Base-by-base conservation (phyloP, 495 filamentous ascomycete genomes). In the Daldinia loculata region DNA sequence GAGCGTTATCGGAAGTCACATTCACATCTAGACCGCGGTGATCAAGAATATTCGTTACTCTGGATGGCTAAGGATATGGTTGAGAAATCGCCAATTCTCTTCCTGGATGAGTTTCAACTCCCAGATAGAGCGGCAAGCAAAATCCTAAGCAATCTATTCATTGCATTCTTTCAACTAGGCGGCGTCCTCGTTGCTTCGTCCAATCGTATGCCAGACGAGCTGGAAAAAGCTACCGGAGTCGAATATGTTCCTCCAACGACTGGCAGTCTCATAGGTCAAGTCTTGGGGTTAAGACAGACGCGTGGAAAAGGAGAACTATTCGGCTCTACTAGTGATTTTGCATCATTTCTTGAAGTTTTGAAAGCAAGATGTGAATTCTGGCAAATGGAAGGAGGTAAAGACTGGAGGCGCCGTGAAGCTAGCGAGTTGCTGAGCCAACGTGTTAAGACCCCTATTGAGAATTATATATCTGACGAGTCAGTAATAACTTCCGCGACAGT, bases 21-120 rank as follows among this genome's bases (percentile, higher is more conserved):
- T 17, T 74, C 72, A n/a, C 67, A 61, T 5, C 30, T 70, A 32
- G 66, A 70, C 6, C 56, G 45, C 14, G 71, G 58, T 41, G 74
- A 75, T 3, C 80, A 86, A 2, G 88, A 91, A 62, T 85, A 91
- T 70, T 87, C 87, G 0, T 75, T 92, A 19, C 76, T 93, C 3
- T 87, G 85, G 82, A 80, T 91, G 56, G 91, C 90, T 4, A 86
- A 88, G 59, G 88, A 92, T 41, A 83, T 90, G 77, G 84, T 91
- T 11, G 82, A 88, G 69, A 87, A 84, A 26, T 88, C 87, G 27
- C 90, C 90, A 1, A 90, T 92, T 59, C 75, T 92, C 2, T 93
- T 93, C 56, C 78, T 92, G 1, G 90, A 92, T 66, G 90, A 93
- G 72, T 92, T 93, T 67, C 90, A 93, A 71, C 78, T 93, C 14